Conservation (phyloP, 805 yeast species). For the Tetrapisispora phaffii region DNA sequence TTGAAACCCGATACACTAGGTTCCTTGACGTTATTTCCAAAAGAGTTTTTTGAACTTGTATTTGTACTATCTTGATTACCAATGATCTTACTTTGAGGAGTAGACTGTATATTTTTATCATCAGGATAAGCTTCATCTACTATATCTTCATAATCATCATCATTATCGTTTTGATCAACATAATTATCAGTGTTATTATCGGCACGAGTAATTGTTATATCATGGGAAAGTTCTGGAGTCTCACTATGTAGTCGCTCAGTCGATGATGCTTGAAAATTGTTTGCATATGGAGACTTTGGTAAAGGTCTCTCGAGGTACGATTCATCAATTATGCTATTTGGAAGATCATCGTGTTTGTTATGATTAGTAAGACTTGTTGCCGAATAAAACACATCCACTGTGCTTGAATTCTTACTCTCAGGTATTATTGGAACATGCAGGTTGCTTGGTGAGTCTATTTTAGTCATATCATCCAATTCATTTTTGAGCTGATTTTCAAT, state of each 20-base stretch:
- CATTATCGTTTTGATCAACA: neutral
- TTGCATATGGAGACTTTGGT: constrained; percentile 12
- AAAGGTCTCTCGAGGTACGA: constrained; percentile 18
- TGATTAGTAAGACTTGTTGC: constrained; percentile 13
- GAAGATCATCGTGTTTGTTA: constrained; percentile 3
- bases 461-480: neutral
- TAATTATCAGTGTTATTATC: no score
- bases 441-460: neutral
- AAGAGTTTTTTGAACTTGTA: neutral
- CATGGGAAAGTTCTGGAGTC: neutral
- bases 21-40: neutral
- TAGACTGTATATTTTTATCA: neutral
- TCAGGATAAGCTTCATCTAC: neutral
- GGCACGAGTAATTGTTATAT: neutral
- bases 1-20: constrained; percentile 13
- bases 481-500: constrained; percentile 2
- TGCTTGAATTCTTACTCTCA: constrained; percentile 3
- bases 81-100: neutral
- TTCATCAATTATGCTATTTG: constrained; percentile 6
- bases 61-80: neutral
- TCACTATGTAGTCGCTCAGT: neutral
- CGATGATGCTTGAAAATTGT: neutral
- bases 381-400: constrained; percentile 21
- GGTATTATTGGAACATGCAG: neutral
- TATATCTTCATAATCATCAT: constrained; percentile 2